Conservation (phyloP, 2,329 filamentous ascomycete species). For the Aspergillus fumigatus region DNA sequence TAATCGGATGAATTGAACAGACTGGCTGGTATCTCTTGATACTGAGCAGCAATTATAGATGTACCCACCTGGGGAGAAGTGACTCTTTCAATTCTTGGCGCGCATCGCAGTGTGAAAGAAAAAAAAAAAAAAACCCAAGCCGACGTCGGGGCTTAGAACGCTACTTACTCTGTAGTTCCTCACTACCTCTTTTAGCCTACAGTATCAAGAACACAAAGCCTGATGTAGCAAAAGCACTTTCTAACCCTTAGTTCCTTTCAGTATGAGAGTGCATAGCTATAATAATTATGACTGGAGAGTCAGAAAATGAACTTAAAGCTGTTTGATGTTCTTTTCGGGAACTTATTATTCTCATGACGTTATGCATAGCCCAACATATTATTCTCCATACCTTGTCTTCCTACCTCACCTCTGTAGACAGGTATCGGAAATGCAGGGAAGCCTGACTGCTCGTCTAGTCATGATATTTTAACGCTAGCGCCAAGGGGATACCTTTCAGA, state of each 20-base stretch:
- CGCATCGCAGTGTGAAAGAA: constrained; percentile 1
- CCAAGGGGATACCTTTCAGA: not conserved
- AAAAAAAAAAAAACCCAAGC: constrained; percentile 8
- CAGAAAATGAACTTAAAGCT: too few relatives aligned
- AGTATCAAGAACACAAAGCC: constrained; percentile 2
- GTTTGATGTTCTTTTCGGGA: too few relatives aligned
- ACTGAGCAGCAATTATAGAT: not conserved
- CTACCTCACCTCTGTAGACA: not conserved
- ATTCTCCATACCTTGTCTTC: not conserved
- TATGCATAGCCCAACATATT: not conserved
- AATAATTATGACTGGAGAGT: not conserved
- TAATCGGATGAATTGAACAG: not conserved
- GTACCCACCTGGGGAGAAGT: not conserved
- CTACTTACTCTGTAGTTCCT: not conserved
- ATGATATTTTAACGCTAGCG: too few relatives aligned
- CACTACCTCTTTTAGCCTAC: too few relatives aligned
- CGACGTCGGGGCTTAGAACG: constrained; percentile 10
- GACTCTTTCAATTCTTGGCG: constrained; percentile 12
- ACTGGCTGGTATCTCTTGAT: not conserved
- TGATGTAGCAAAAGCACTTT: not conserved
- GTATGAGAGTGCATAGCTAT: not conserved
- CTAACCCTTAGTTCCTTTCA: not conserved
- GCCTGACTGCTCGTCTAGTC: not conserved
- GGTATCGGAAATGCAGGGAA: not conserved
- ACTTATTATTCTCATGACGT: not conserved